Conservation (phyloP, 2,329 filamentous ascomycete genomes). For the Alternaria metachromatica region DNA sequence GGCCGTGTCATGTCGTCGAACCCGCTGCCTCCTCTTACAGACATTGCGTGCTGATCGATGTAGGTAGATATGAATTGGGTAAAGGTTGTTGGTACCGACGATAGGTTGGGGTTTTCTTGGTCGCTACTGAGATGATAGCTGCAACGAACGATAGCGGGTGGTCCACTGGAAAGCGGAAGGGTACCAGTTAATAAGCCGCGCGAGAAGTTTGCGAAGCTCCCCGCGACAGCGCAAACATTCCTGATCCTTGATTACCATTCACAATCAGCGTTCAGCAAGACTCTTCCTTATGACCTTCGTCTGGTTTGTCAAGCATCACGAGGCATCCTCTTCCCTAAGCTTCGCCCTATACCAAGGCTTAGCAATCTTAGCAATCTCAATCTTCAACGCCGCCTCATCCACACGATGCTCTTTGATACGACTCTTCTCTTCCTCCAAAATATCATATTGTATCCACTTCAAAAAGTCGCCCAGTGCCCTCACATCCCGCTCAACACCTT, state of each 20-base stretch:
- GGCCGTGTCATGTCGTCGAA: too few relatives aligned
- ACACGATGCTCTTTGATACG: constrained; percentile 26
- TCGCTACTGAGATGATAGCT: too few relatives aligned
- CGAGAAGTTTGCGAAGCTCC: neutral
- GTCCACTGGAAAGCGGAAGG: too few relatives aligned
- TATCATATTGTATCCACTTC: constrained; percentile 35
- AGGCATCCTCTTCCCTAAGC: neutral
- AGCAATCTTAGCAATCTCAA: constrained; percentile 31
- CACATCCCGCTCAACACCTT: constrained; percentile 14
- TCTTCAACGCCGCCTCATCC: constrained; percentile 25
- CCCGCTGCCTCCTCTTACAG: too few relatives aligned
- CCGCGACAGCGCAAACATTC: neutral
- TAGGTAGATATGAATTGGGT: too few relatives aligned
- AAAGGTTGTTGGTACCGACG: too few relatives aligned
- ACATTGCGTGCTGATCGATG: too few relatives aligned
- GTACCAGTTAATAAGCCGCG: too few relatives aligned
- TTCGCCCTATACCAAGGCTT: constrained; percentile 2
- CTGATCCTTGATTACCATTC: too few relatives aligned
- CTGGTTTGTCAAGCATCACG: neutral
- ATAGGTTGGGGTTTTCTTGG: too few relatives aligned
- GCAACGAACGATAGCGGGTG: too few relatives aligned
- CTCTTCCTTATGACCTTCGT: neutral
- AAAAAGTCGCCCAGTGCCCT: constrained; percentile 25
- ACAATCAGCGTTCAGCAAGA: neutral
- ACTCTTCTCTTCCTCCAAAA: constrained; percentile 30